Evolutionary conservation across 805 yeast species (phyloP), one percentile per base, ranked within the genome.

Genomic region (Myxozyma melibiosi): DNA sequence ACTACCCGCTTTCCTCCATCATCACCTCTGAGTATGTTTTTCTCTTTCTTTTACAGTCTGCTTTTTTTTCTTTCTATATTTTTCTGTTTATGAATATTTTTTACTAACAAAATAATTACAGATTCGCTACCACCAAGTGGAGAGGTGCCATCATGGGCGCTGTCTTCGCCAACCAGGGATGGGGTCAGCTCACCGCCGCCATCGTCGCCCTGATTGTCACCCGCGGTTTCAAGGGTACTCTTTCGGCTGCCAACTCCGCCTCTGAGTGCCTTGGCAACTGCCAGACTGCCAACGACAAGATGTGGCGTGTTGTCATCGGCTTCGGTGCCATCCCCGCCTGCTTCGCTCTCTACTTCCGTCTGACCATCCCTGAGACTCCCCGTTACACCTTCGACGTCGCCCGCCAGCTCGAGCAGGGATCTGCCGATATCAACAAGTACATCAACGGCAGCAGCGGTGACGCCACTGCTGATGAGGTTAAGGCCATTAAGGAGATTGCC

Each of bases 141-240:
- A 88, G 97, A 84, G 97, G 97, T 81, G 96, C 96, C 64, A 89
- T 89, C 67, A 90, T 90, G 96, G 90, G 88, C 70, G 96, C 96
- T 28, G 96, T 90, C 55, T 91, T 91, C 74, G 92, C 97, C 56
- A 90, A 90, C 79, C 97, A 91, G 78, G 97, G 97, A 75, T 83
- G 94, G 84, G 97, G 97, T 74, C 97, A 91, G 78, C 81, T 90
- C 60, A 70, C 84, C 18, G 96, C 90, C 59, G 96, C 96, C 82
- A 78, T 90, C 64, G 88, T 90, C 67, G 88, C 96, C 55, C 75
- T 90, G 61, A 70, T 88, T 57, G 79, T 83, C 70, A 86, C 88
- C 65, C 87, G 85, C 55, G 96, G 84, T 67, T 90, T 86, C 80
- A 88, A 86, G 73, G 72, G 76, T 64, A 78, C 78, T 38, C 76